These are phyloP conservation scores for Phallus indusiatus DNA, from an alignment of 768 basidiomycete species.

Conservation along the genomic window DNA sequence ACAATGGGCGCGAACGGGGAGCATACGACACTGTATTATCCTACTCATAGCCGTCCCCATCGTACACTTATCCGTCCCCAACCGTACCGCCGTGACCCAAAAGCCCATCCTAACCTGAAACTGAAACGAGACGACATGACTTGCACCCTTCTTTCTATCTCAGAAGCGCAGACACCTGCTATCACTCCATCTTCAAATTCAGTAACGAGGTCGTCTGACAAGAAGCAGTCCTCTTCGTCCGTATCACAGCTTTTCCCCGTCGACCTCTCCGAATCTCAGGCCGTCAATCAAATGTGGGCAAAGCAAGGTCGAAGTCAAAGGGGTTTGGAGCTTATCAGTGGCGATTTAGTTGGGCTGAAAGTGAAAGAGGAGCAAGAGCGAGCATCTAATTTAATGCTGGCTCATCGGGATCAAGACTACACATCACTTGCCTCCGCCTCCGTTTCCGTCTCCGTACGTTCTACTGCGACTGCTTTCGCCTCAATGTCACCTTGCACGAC, in stretches of 20 bases:
- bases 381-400: not conserved
- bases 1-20: not conserved
- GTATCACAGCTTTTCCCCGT: not conserved
- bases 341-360: not conserved
- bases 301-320: conserved; percentile 4
- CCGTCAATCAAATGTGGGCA: conserved; percentile 2
- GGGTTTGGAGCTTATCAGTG: not conserved
- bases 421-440: not conserved
- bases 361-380: not conserved
- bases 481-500: not conserved
- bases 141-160: not conserved
- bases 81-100: not conserved
- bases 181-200: not conserved
- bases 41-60: not conserved
- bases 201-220: not conserved
- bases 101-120: not conserved
- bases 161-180: not conserved
- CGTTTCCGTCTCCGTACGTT: not conserved
- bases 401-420: not conserved
- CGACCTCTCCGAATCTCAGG: not conserved
- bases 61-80: not conserved
- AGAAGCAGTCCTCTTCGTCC: not conserved
- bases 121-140: not conserved
- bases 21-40: not conserved
- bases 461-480: not conserved